phyloP scores from a whole-genome alignment of 2,329 filamentous ascomycete species.

The Calonectria henricotiae region DNA sequence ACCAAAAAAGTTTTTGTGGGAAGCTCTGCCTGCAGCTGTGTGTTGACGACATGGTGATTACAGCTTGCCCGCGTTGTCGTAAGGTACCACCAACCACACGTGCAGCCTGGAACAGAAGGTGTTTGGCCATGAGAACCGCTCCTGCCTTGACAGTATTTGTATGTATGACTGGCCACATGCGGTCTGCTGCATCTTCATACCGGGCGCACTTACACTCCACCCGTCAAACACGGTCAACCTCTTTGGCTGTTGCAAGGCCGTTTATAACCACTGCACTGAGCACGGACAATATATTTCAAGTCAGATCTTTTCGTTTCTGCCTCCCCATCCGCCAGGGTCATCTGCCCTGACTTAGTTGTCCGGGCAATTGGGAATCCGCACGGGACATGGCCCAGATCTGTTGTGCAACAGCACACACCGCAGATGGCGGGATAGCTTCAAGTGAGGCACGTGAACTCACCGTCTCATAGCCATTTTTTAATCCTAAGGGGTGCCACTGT shows the following conservation, averaged over 20 bases:
- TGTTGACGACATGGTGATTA: slow-evolving; percentile 20
- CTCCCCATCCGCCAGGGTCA: not conserved
- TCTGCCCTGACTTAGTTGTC: slow-evolving; percentile 13
- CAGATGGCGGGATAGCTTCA: not conserved
- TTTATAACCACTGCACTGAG: not conserved
- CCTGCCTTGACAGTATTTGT: not conserved
- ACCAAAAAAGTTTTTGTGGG: slow-evolving; percentile 19
- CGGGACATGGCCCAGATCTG: not conserved
- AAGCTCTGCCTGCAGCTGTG: slow-evolving; percentile 25
- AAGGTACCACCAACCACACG: slow-evolving; percentile 22
- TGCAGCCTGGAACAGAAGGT: not conserved
- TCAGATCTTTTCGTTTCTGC: not conserved
- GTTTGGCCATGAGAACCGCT: not conserved
- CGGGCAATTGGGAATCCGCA: not conserved
- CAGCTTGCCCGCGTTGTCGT: slow-evolving; percentile 6
- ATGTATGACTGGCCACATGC: not conserved
- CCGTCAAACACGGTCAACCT: slow-evolving; percentile 8
- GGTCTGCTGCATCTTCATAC: not conserved
- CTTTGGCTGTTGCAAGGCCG: slow-evolving; percentile 4
- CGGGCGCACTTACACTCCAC: slow-evolving; percentile 16
- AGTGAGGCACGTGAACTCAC: not conserved
- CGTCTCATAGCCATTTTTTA: not conserved
- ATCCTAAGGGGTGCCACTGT: not conserved
- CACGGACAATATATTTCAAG: not conserved
- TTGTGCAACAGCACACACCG: no score